Evolutionary conservation across 169 alveolate species (phyloP), one percentile per base, ranked within the genome.

Genomic region (Plasmodium falciparum): DNA sequence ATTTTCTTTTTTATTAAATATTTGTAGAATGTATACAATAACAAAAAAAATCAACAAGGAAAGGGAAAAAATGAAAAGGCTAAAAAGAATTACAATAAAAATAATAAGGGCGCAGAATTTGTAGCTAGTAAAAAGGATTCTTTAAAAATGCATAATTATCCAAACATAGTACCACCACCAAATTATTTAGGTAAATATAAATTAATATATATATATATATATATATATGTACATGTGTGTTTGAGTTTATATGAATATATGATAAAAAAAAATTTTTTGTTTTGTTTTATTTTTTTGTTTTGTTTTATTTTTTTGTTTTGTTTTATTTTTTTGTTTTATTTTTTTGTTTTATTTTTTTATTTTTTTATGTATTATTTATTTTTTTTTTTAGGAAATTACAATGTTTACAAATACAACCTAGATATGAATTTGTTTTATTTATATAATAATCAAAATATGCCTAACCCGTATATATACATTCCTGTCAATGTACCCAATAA

Each of bases 51-150:
- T 43, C 33, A 12, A 8, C 65, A 29, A 22, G 20, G 67, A 49
- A 80, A 80, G 62, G 90, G 67, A 24, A 80, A 67, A 29, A 80
- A 54, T 62, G 83, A 80, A 24, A 80, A 80, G 54, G 90, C 83
- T 26, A 80, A 80, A 69, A 80, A 80, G 56, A 49, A 4, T 49
- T 67, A 67, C 65, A 80, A 29, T 24, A 80, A 80, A 61, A 66
- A 66, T 56, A 33, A 4, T 33, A 80, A 80, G 39, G 29, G 74
- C 15, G 1, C 24, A 15, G 90, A 80, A 43, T 80, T 67, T 71
- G 43, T 80, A 15, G n/a, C 63, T 15, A 0, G 66, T 17, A 80
- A 50, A 71, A 54, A 56, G 33, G 65, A 80, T 26, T 52, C 69
- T n/a, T 67, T 67, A 61, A 80, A 80, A 80, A 58, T 66, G 11